Percentiles rank a stretch among this genome's conserved stretches.
Conservation (phyloP, 805 yeast genomes). For the Yarrowia osloensis region DNA sequence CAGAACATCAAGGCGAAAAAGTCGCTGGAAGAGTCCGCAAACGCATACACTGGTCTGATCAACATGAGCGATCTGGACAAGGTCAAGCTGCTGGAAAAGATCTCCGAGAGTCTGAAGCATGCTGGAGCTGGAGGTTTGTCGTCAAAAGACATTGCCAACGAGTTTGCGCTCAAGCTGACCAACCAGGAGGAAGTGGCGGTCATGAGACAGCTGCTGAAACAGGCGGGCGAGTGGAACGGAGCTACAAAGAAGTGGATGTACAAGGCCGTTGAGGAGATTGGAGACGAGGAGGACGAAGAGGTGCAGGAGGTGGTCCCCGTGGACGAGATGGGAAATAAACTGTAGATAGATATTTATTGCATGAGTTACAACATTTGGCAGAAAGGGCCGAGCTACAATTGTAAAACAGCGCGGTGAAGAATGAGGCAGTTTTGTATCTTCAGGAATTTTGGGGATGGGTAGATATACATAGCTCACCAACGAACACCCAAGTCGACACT, state of each 20-base stretch:
- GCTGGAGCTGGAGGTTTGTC: not conserved
- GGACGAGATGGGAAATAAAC: not conserved
- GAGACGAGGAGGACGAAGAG: not conserved
- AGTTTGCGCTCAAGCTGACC: slow-evolving; percentile 21
- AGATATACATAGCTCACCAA: no score
- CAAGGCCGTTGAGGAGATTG: not conserved
- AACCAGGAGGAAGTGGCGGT: slow-evolving; percentile 23
- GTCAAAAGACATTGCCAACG: slow-evolving; percentile 19
- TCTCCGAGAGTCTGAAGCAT: not conserved
- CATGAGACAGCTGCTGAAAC: slow-evolving; percentile 20
- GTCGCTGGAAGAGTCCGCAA: slow-evolving; percentile 10
- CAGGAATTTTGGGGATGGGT: no score
- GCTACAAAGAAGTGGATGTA: slow-evolving; percentile 8
- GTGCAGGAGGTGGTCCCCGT: not conserved
- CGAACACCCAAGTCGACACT: no score
- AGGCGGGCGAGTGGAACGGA: slow-evolving; percentile 27
- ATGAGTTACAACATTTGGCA: not conserved
- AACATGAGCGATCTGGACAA: slow-evolving; percentile 22
- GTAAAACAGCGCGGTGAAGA: no score
- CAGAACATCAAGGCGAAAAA: slow-evolving; percentile 16
- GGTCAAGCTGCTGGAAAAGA: slow-evolving; percentile 24
- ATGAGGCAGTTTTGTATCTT: no score
- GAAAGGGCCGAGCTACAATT: no score
- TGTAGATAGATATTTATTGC: slow-evolving; percentile 7
- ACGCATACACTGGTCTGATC: slow-evolving; percentile 5